These are phyloP conservation scores for Phytophthora chlamydospora DNA, from an alignment of 352 stramenopile genomes.

Conservation along the genomic window DNA sequence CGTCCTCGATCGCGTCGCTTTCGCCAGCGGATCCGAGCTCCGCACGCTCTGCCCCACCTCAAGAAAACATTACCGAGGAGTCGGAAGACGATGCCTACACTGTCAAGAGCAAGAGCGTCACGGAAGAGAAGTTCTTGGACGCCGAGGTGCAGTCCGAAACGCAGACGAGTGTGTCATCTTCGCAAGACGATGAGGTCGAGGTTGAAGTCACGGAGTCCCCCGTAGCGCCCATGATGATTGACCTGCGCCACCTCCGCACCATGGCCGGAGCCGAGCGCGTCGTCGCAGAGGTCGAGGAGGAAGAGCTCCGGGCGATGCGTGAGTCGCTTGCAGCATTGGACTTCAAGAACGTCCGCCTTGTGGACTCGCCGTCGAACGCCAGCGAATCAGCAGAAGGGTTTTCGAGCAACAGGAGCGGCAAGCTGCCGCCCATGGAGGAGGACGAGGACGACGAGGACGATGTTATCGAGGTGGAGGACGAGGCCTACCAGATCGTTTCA, in stretches of 20 bases:
- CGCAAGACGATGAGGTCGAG: slow-evolving; percentile 27
- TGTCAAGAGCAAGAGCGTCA: slow-evolving; percentile 13
- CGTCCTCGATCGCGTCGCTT: slow-evolving; percentile 21
- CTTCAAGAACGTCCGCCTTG: slow-evolving; percentile 29
- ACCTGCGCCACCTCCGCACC: slow-evolving; percentile 43
- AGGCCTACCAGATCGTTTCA: slow-evolving; percentile 29
- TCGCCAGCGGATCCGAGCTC: slow-evolving; percentile 17
- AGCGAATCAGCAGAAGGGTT: slow-evolving; percentile 13
- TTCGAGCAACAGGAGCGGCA: slow-evolving; percentile 24
- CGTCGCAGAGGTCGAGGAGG: slow-evolving; percentile 40
- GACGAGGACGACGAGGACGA: slow-evolving; percentile 24
- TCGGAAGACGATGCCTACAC: slow-evolving; percentile 14
- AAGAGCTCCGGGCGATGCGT: slow-evolving; percentile 38
- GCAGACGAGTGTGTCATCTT: slow-evolving; percentile 41
- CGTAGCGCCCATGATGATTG: slow-evolving; percentile 36
- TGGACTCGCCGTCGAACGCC: slow-evolving; percentile 17
- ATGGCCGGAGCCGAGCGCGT: slow-evolving; percentile 44
- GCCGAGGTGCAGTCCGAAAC: slow-evolving; percentile 37
- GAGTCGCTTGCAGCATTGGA: slow-evolving; percentile 40
- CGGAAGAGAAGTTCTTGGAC: slow-evolving; percentile 22
- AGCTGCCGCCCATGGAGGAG: slow-evolving; percentile 36
- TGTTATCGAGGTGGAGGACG: slow-evolving; percentile 5
- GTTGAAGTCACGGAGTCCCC: slow-evolving; percentile 20
- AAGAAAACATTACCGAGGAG: slow-evolving; percentile 10
- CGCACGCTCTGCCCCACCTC: slow-evolving; percentile 11